phyloP scores from a whole-genome alignment of 1,284 basidiomycete species.

The Sphaerobolus stellatus region DNA sequence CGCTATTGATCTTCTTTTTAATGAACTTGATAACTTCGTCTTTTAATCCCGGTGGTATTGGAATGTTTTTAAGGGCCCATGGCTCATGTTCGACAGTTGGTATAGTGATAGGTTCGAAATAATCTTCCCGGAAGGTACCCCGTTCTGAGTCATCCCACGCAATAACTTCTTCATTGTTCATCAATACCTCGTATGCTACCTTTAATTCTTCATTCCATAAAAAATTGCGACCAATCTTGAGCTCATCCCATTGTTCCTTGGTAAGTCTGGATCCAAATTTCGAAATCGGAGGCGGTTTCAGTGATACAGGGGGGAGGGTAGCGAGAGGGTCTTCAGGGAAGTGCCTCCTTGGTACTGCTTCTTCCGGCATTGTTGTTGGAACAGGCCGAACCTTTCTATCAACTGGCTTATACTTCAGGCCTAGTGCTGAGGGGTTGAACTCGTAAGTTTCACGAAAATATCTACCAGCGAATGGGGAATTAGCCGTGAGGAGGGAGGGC shows the following conservation, averaged over 20 bases:
- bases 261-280: slow-evolving; percentile 17
- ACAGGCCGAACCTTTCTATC: slow-evolving; percentile 32
- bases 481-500: no score
- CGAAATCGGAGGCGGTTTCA: slow-evolving; percentile 28
- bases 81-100: slow-evolving; percentile 34
- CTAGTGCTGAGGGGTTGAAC: background rate
- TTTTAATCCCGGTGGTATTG: slow-evolving; percentile 38
- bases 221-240: slow-evolving; percentile 26
- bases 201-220: slow-evolving; percentile 29
- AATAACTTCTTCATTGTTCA: slow-evolving; percentile 28
- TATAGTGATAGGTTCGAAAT: slow-evolving; percentile 35
- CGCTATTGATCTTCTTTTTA: slow-evolving; percentile 30
- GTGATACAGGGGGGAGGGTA: slow-evolving; percentile 25
- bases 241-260: background rate
- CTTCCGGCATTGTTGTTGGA: slow-evolving; percentile 28
- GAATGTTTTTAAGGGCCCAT: slow-evolving; percentile 38
- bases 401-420: slow-evolving; percentile 33
- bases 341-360: background rate
- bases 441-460: background rate
- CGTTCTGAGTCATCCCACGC: slow-evolving; percentile 34
- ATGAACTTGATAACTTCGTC: slow-evolving; percentile 34
- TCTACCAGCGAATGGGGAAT: background rate
- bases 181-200: slow-evolving; percentile 15
- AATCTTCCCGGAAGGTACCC: slow-evolving; percentile 33
- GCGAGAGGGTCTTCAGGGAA: slow-evolving; percentile 34